Base-by-base conservation (phyloP, 306 rosid species). In the Glycine soja region DNA sequence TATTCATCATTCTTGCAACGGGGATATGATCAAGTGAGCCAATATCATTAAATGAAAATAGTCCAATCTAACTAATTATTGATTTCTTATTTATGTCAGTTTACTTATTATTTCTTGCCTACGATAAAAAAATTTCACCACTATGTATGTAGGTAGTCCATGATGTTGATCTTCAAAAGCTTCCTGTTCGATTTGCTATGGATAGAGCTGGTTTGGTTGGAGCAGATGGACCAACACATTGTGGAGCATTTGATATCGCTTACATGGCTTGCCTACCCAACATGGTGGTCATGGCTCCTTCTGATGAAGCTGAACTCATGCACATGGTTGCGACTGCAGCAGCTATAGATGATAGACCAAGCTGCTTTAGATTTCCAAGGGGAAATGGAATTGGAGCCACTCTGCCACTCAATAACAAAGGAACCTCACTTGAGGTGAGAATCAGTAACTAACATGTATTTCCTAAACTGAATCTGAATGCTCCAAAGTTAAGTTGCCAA, bases 241-340 rank as follows among this genome's bases (percentile, higher is more conserved):
- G 97, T 8, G 98, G 98, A 75, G 97, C 98, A 65, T 94, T 94
- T 86, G 98, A 94, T 68, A 87, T 92, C 63, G 68, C 97, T 16
- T 94, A 88, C 91, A 92, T 94, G 98, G 98, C 97, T 78, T 93
- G 97, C 83, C 86, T 95, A 87, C 99, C 99, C 32, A 95, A 93
- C 87, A 95, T 95, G 97, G 88, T 95, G 82, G 97, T 93, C 73
- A 95, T 95, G 99, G 99, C 99, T 75, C 97, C 99, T 10, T 90
- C 95, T 32, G 97, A 95, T 81, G 99, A 95, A 84, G 95, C 94
- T 66, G 99, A 95, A 76, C 88, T 95, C 9, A 91, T 95, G 90
- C 91, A 95, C 91, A 95, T 93, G 97, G 97, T 95, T 58, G 94
- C 97, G 74, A 93, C 99, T 5, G 99, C 97, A 10, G 92, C 92